Evolutionary conservation across 345 rosid genomes (phyloP), one percentile per base, ranked within the genome.

Genomic region (Aquilaria malaccensis): DNA sequence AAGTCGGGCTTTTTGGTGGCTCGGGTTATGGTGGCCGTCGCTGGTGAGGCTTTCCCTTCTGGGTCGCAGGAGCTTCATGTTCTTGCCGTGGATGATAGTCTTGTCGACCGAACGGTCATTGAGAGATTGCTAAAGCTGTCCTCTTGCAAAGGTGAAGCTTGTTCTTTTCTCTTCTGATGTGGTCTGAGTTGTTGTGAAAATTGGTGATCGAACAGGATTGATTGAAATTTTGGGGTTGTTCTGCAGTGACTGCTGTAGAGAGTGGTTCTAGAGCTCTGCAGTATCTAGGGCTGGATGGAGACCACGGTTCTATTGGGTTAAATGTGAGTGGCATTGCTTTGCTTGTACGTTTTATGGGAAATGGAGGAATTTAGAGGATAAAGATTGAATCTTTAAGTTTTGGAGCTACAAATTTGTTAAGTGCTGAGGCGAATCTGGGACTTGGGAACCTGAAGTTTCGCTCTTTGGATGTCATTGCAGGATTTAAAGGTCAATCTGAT

Each of bases 11-110:
- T 29, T 7, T 54, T 3, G 15, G 11, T 29, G 56, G 10, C 33
- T 53, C 9, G 7, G 60, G 30, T 46, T 13, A 64, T 33, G 49
- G 77, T 69, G 79, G 79, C 76, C 6, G 64, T 67, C 61, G 78
- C 76, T 0, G 81, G 74, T 45, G 83, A 80, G 67, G 70, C 77
- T 58, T 62, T 73, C 37, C 61, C 41, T 33, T 72, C 71, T 2
- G 75, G 60, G 66, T 71, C 82, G 3, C 67, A 72, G 61, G 89
- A 92, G 75, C 75, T 87, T 43, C 98, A 89, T 76, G 97, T 92
- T 76, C 98, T 92, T 15, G 98, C 97, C 50, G 96, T 92, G 3
- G 96, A 92, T 60, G 96, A 92, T 61, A 92, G 98, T 46, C 62
- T 72, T 3, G 93, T 88, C 1, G 98, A 92, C 63, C 76, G 96